Evolutionary conservation across 768 basidiomycete genomes (phyloP).

Genomic region (Steccherinum ochraceum): DNA sequence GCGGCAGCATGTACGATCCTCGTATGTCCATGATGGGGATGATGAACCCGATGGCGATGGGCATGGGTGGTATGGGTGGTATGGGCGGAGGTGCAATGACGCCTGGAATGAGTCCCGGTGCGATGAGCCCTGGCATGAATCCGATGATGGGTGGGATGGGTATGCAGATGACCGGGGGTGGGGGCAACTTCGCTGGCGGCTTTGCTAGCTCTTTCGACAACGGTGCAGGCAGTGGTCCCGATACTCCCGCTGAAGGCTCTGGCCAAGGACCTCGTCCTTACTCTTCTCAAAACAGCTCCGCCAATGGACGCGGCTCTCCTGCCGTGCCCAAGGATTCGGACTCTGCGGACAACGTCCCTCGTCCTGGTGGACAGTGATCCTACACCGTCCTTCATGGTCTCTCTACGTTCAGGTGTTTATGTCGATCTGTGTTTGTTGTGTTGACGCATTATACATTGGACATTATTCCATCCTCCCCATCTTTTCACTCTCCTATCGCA

Average conservation of each 20-base stretch:
- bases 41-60: conserved; percentile 50
- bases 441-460: background rate
- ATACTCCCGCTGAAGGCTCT: background rate
- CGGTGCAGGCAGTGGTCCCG: conserved; percentile 1
- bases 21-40: conserved; percentile 81
- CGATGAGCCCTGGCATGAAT: conserved; percentile 16
- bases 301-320: background rate
- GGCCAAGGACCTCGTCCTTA: no score
- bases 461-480: no score
- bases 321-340: background rate
- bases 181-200: no score
- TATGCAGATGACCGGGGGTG: conserved; percentile 19
- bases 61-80: conserved; percentile 36
- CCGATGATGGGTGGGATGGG: conserved; percentile 14
- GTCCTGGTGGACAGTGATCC: background rate
- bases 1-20: conserved; percentile 58
- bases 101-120: conserved; percentile 35
- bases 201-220: conserved; percentile 13
- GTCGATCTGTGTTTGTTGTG: background rate
- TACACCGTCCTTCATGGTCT: background rate
- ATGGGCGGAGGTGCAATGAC: conserved; percentile 1
- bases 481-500: no score
- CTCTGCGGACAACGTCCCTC: background rate
- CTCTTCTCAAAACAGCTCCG: background rate
- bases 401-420: background rate